Conservation (phyloP, 2,329 filamentous ascomycete species). For the Sporothrix schenckii region DNA sequence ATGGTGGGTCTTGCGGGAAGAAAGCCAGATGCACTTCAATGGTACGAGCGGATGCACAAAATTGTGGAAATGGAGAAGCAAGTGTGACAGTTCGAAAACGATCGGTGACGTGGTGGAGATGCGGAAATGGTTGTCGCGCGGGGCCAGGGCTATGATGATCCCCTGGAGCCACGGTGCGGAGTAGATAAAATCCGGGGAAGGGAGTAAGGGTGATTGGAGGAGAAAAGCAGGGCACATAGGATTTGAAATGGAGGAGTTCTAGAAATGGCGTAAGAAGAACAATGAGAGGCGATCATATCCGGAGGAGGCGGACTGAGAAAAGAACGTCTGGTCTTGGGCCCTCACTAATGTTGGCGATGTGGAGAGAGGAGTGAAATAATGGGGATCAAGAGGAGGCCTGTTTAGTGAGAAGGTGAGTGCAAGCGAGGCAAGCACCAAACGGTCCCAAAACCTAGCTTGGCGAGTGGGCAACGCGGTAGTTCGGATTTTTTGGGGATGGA, state of each 20-base stretch:
- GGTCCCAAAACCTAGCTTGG: not conserved
- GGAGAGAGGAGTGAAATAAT: not conserved
- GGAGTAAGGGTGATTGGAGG: not conserved
- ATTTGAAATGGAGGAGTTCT: not conserved
- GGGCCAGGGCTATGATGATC: constrained; percentile 20
- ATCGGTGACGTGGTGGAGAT: constrained; percentile 10
- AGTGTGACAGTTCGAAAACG: not conserved
- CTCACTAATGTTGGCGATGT: constrained; percentile 14
- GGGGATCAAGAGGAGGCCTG: not conserved
- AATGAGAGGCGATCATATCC: not conserved
- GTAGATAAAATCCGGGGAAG: constrained; percentile 30
- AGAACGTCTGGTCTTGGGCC: constrained; percentile 9
- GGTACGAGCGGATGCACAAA: constrained; percentile 11
- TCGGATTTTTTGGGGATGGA: no score
- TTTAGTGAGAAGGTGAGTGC: not conserved
- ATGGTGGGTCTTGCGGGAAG: constrained; percentile 41
- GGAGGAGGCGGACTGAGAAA: constrained; percentile 8
- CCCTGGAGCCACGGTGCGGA: constrained; percentile 23
- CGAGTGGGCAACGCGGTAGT: not conserved
- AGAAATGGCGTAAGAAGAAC: constrained; percentile 5
- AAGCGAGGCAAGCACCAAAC: no score
- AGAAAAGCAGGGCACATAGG: not conserved
- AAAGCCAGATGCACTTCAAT: not conserved
- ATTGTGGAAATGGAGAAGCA: constrained; percentile 5
- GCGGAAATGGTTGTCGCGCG: constrained; percentile 5